Base-by-base conservation (phyloP, 805 yeast genomes). In the Lipomyces starkeyi region DNA sequence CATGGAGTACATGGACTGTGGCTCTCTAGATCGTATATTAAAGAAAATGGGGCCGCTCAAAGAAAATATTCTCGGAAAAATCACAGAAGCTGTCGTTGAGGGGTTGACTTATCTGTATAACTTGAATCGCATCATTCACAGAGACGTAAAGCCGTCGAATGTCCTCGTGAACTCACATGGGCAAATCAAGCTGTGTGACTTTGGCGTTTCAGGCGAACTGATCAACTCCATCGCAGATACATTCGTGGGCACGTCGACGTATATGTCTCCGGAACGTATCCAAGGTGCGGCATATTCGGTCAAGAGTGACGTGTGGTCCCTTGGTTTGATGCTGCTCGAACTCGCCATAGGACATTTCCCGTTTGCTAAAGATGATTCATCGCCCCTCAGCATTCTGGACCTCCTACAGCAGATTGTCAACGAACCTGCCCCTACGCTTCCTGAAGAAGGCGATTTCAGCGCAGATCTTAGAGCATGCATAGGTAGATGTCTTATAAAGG, bases 271-370 rank as follows among this genome's bases (percentile, higher is more conserved):
- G 0, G 99, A 95, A 75, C 84, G 99, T 70, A 94, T 95, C 64
- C 97, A 93, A 79, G 99, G 99, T 22, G 91, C 91, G 56, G 88
- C 89, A 9, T 95, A 95, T 79, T 90, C 97, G 8, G 89, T 93
- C n/a, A 93, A 93, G 73, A 94, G 97, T 52, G 99, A 95, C 78
- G 94, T 95, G 13, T 95, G 99, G 99, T 92, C 98, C 0, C 80
- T 93, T 72, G 99, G 99, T 0, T 81, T 95, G 58, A 90, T 93
- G 88, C 82, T 95, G 54, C 87, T 91, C 61, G 98, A 95, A 78
- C 81, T 95, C 62, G 94, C 97, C 0, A 86, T 91, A 2, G 98
- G 98, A 0, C 83, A 83, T 63, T 89, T 90, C 73, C 95, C 97
- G 1, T 88, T 93, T 82, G 71, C 58, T 2, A 40, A 69, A 25